Base-by-base conservation (phyloP, 2,329 filamentous ascomycete species). In the Diaporthe velutina region DNA sequence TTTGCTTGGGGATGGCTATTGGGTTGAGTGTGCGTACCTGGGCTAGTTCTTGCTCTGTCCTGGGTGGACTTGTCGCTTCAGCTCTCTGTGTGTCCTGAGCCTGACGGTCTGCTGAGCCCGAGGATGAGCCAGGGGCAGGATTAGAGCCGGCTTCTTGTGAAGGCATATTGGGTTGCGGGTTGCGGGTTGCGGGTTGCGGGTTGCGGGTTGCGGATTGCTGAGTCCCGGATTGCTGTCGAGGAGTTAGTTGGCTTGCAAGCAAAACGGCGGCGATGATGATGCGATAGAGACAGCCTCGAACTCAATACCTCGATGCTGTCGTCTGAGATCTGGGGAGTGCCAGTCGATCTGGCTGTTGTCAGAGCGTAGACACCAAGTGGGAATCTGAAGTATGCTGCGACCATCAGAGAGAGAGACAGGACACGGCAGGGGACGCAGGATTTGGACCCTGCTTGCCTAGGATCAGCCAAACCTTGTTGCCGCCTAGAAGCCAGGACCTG, bases 31-130 rank as follows among this genome's bases (percentile, higher is more conserved):
- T 25, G 33, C 64, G 17, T 68, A 76, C 75, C 75, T 76, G 75
- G 38, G 70, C 70, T 33, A 76, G 64, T 48, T 76, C 75, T 33
- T 74, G 75, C 15, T 74, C 70, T 19, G 73, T 73, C 55, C 70
- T 66, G 13, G 73, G 74, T 19, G 68, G 30, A 35, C 13, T 52
- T 67, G 45, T 35, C 8, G 22, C 45, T 38, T 25, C 64, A 40
- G 52, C 33, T 64, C 45, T 70, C 50, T 58, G 60, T 19, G 45
- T 17, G 15, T 57, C 38, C 30, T 52, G 58, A 48, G 60, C 60
- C n/a, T 70, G 67, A 50, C 52, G 40, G 17, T 57, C 33, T n/a
- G 61, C 30, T n/a, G 45, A 50, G 25, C 55, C 50, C 6, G 74
- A 70, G 15, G 70, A 40, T 10, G 70, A 35, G 54, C 57, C 61